Base-by-base conservation (phyloP, 805 yeast species). In the Candida khao-thaluensis region DNA sequence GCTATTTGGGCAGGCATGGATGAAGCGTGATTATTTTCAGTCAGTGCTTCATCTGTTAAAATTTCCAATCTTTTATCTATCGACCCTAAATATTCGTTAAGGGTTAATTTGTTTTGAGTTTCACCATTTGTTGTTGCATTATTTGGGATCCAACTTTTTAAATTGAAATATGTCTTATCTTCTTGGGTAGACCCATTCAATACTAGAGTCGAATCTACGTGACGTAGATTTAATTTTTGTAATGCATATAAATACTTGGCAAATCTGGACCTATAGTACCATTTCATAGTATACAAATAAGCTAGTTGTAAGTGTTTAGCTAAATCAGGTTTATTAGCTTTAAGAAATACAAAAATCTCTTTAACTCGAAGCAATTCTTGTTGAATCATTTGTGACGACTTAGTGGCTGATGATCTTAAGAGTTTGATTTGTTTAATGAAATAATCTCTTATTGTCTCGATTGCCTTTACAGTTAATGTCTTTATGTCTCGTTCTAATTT, bases 231-330 rank as follows among this genome's bases (percentile, higher is more conserved):
- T 42, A 88, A 59, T 48, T 78, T 79, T 43, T 85, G 85, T 36
- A 90, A 60, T 1, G 95, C 79, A 44, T 81, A 77, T 26, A 82
- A 60, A 61, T 89, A 90, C 46, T 89, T 77, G 12, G 82, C 79
- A 54, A 90, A 91, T 49, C 85, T 77, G 41, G 83, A 75, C 42
- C 74, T 71, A 58, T 93, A 93, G 64, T 91, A 93, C 99, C 99
- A 93, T 52, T 77, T 71, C 86, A 93, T 90, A 2, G 98, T 91
- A 52, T 80, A 81, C 14, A 81, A 65, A 57, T 93, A 93, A 0
- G 97, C 98, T 51, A 76, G 75, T 39, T 80, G 73, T 27, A 93
- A 70, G 53, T 87, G 93, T 11, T 65, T 56, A 0, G 95, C 91
- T 39, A 93, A 62, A 5, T 78, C 71, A 7, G 74, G 70, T 41